phyloP scores from a whole-genome alignment of 768 basidiomycete genomes.

The Leccinum uliginosum region DNA sequence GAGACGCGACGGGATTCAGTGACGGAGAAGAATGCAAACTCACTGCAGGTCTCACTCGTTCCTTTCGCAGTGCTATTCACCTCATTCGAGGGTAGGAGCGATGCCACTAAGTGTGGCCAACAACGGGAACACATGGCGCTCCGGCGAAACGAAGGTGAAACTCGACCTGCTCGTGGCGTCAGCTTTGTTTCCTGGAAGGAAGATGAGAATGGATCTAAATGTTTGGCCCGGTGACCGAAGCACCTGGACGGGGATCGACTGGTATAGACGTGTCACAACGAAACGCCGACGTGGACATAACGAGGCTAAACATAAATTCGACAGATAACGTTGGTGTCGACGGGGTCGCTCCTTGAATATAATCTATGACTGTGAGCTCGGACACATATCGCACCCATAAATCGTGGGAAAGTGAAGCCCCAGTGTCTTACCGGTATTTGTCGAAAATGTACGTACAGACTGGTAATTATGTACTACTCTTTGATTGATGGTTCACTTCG shows the following conservation, averaged over 20 bases:
- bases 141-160: conserved; percentile 3
- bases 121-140: conserved; percentile 18
- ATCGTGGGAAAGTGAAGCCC: no score
- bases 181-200: neutral
- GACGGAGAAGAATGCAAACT: conserved; percentile 1
- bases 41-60: conserved; percentile 18
- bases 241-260: neutral
- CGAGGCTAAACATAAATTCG: neutral
- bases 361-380: no score
- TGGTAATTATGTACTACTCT: no score
- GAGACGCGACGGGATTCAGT: neutral
- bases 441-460: no score
- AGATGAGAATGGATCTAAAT: neutral
- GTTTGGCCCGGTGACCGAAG: no score
- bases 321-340: no score
- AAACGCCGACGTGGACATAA: neutral
- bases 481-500: no score
- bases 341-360: no score
- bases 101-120: conserved; percentile 14
- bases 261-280: neutral
- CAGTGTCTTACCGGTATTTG: no score
- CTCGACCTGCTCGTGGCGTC: neutral
- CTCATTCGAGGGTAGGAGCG: conserved; percentile 19
- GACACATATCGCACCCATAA: no score
- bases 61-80: neutral